These are phyloP conservation scores for Pittosporum tobira DNA, from an alignment of 129 eudicot genomes.

Conservation along the genomic window DNA sequence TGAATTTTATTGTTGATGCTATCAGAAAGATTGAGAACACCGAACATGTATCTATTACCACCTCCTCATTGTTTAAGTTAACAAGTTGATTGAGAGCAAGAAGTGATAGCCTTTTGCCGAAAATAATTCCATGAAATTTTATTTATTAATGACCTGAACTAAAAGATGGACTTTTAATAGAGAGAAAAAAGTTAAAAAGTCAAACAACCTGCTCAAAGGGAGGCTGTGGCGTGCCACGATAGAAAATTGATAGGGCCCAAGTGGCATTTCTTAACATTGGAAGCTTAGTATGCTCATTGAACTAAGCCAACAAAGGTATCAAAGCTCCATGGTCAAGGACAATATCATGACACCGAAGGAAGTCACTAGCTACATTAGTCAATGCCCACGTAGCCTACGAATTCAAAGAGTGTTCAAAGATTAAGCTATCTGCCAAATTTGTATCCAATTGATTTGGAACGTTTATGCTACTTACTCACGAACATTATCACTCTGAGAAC, in stretches of 20 bases:
- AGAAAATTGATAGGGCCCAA: slow-evolving; percentile 82
- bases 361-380: slow-evolving; percentile 87
- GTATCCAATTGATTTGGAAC: background rate
- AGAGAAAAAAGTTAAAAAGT: slow-evolving; percentile 10
- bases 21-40: slow-evolving; percentile 77
- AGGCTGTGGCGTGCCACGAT: slow-evolving; percentile 88
- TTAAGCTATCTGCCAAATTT: too few relatives aligned
- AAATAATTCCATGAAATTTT: background rate
- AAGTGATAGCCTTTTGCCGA: slow-evolving; percentile 60
- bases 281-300: slow-evolving; percentile 73
- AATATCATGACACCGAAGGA: slow-evolving; percentile 76
- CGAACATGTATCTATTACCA: slow-evolving; percentile 80
- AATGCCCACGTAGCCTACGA: slow-evolving; percentile 86
- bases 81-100: slow-evolving; percentile 69
- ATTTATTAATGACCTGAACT: background rate
- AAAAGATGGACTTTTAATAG: background rate
- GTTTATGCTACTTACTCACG: slow-evolving; percentile 64
- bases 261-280: slow-evolving; percentile 89
- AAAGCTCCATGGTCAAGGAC: slow-evolving; percentile 75
- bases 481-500: slow-evolving; percentile 81
- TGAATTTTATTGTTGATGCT: slow-evolving; percentile 81
- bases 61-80: slow-evolving; percentile 74
- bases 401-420: background rate
- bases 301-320: slow-evolving; percentile 52
- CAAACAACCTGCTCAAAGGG: slow-evolving; percentile 65